phyloP scores from a whole-genome alignment of 495 filamentous ascomycete genomes.

The Penicillium diatomitis region DNA sequence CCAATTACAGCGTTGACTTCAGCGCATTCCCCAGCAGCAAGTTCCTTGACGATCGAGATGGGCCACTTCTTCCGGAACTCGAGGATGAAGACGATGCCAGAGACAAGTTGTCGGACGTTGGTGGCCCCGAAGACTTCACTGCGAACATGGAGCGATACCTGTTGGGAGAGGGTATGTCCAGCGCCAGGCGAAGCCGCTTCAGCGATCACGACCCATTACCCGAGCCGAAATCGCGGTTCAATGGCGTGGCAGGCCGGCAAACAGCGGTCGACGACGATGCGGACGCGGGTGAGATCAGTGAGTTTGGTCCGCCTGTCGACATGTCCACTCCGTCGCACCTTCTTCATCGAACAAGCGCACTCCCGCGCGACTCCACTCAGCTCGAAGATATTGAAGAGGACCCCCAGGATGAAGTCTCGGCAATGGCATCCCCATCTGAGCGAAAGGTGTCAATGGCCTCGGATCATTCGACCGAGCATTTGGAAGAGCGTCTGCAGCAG shows the following conservation, averaged over 20 bases:
- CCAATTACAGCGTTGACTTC: constrained; percentile 40
- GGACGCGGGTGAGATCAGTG: constrained; percentile 33
- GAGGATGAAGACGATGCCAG: constrained; percentile 15
- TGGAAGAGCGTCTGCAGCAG: constrained; percentile 21
- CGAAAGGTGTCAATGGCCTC: constrained; percentile 16
- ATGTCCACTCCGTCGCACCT: constrained; percentile 42
- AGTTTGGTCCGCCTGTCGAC: constrained; percentile 38
- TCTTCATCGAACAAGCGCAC: constrained; percentile 20
- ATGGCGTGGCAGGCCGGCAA: constrained; percentile 15
- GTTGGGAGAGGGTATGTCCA: constrained; percentile 26
- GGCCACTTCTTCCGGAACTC: constrained; percentile 18
- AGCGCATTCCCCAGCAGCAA: constrained; percentile 34
- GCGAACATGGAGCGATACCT: constrained; percentile 42
- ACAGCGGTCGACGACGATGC: constrained; percentile 28
- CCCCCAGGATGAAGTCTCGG: constrained; percentile 19
- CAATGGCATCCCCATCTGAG: constrained; percentile 22
- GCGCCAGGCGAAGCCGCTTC: constrained; percentile 8
- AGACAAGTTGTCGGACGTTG: constrained; percentile 35
- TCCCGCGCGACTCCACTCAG: constrained; percentile 27
- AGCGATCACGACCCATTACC: constrained; percentile 9
- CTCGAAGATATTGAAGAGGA: constrained; percentile 37
- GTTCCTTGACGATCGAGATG: constrained; percentile 23
- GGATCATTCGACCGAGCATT: constrained; percentile 9
- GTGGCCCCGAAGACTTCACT: constrained; percentile 46
- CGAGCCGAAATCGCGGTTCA: constrained; percentile 7